These are phyloP conservation scores for Lentithecium fluviatile DNA, from an alignment of 495 filamentous ascomycete species.

Conservation along the genomic window DNA sequence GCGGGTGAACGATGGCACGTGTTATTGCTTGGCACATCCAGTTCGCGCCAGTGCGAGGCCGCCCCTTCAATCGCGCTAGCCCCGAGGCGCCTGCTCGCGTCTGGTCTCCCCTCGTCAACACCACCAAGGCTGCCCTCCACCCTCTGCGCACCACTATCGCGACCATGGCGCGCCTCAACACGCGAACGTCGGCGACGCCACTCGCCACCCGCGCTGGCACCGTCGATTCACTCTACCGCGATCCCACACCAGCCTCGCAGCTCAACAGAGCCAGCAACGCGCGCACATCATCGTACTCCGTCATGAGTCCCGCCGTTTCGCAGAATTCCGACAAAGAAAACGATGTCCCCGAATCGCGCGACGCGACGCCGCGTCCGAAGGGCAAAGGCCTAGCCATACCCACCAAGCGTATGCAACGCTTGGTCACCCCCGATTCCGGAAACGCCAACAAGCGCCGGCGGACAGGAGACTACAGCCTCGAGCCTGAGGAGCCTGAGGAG, in stretches of 20 bases:
- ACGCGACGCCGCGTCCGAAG: constrained; percentile 19
- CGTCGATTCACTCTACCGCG: constrained; percentile 28
- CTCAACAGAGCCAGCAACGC: not conserved
- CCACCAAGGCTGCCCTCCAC: not conserved
- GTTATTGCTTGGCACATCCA: too few relatives aligned
- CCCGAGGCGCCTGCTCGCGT: not conserved
- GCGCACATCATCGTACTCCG: constrained; percentile 33
- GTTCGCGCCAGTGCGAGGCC: too few relatives aligned
- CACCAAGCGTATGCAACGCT: constrained; percentile 1
- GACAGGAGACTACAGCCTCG: constrained; percentile 41
- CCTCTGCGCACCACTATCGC: not conserved
- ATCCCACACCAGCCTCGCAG: constrained; percentile 20
- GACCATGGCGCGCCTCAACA: constrained; percentile 36
- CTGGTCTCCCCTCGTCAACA: not conserved
- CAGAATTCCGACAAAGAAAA: constrained; percentile 64
- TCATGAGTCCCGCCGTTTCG: constrained; percentile 46
- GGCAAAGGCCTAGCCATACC: constrained; percentile 12
- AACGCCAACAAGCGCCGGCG: constrained; percentile 24
- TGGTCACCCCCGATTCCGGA: constrained; percentile 9
- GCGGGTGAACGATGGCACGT: too few relatives aligned
- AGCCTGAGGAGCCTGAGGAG: constrained; percentile 52
- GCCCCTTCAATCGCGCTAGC: too few relatives aligned
- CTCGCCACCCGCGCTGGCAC: constrained; percentile 17
- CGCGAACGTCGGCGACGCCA: constrained; percentile 20
- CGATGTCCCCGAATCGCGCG: constrained; percentile 25